phyloP scores from a whole-genome alignment of 148 eudicot genomes.

The Fagopyrum tataricum region DNA sequence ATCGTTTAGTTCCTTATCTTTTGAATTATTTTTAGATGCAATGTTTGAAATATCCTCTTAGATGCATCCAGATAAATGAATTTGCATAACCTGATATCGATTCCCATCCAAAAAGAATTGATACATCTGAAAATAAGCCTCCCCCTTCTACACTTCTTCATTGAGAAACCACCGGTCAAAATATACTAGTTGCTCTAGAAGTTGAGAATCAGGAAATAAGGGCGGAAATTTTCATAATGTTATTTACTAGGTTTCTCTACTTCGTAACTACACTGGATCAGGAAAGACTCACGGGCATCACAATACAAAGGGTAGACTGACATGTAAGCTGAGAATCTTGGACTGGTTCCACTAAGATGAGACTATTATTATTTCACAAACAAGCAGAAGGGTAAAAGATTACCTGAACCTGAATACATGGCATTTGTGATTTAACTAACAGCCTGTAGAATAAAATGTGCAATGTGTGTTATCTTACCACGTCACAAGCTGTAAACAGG shows the following conservation, averaged over 20 bases:
- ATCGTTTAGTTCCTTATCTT: background rate
- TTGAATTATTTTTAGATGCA: background rate
- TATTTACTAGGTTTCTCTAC: background rate
- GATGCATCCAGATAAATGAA: background rate
- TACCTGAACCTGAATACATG: slow-evolving; percentile 9
- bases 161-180: background rate
- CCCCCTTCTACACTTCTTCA: background rate
- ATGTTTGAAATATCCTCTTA: background rate
- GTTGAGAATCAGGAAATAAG: background rate
- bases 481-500: background rate
- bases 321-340: background rate
- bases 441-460: slow-evolving; percentile 9
- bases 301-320: background rate
- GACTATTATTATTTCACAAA: background rate
- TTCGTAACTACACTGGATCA: background rate
- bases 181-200: background rate
- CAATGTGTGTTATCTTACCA: background rate
- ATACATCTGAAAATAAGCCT: background rate
- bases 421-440: slow-evolving; percentile 5
- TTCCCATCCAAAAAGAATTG: background rate
- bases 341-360: background rate
- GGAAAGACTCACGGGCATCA: background rate
- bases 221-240: background rate
- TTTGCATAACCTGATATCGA: background rate
- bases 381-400: background rate